phyloP scores from a whole-genome alignment of 106 monocot genomes.

The Acorus gramineus region DNA sequence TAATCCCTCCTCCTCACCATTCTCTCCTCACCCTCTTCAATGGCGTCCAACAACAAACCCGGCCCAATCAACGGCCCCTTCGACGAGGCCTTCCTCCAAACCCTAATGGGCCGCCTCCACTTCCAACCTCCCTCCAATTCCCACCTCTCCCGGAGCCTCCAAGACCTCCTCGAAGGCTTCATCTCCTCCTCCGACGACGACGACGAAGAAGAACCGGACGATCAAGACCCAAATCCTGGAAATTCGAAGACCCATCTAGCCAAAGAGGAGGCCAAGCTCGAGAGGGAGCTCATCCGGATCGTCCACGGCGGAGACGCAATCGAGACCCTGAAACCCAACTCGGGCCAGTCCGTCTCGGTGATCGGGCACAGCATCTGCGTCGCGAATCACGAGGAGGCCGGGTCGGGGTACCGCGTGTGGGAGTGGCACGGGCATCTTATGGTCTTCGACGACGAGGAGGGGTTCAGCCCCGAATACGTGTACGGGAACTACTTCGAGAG shows the following conservation, averaged over 20 bases:
- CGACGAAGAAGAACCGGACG: constrained; percentile 6
- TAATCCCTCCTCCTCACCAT: too few relatives aligned
- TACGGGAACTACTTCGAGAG: constrained; percentile 94
- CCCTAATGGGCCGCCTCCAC: constrained; percentile 68
- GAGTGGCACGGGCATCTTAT: constrained; percentile 99
- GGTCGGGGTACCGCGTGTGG: constrained; percentile 72
- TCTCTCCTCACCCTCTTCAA: too few relatives aligned
- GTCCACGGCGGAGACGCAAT: constrained; percentile 46
- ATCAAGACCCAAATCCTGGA: too few relatives aligned
- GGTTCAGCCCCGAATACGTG: constrained; percentile 79
- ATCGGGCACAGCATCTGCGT: constrained; percentile 84
- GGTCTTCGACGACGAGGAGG: constrained; percentile 84
- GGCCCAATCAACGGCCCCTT: constrained; percentile 7
- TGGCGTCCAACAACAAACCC: neutral
- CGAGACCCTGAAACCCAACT: constrained; percentile 61
- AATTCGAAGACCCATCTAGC: constrained; percentile 12
- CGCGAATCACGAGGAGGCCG: constrained; percentile 61
- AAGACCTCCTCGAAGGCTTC: constrained; percentile 46
- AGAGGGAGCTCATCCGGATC: constrained; percentile 78
- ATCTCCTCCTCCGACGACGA: constrained; percentile 12
- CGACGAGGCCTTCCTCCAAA: constrained; percentile 62
- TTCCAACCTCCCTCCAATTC: constrained; percentile 69
- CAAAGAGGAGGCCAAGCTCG: constrained; percentile 84
- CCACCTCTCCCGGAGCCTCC: constrained; percentile 43
- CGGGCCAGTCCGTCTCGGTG: constrained; percentile 79